Evolutionary conservation across 768 basidiomycete genomes (phyloP).

Genomic region (Russula olivacea): DNA sequence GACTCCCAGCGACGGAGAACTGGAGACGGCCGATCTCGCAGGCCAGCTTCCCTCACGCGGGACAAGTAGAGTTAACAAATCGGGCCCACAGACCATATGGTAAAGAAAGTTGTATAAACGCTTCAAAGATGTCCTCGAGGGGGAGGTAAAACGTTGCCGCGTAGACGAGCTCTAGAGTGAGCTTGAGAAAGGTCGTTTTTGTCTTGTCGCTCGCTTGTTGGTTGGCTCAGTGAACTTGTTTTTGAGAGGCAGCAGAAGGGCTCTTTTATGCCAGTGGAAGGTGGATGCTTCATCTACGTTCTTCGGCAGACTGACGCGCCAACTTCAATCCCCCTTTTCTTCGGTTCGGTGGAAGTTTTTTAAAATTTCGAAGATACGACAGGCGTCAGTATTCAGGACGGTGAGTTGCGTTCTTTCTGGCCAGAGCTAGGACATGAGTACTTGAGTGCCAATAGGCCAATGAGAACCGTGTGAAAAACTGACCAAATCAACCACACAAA

Average conservation of each 20-base stretch:
- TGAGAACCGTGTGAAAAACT: conserved; percentile 10
- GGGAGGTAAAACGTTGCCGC: background rate
- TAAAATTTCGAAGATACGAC: too few relatives aligned
- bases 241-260: background rate
- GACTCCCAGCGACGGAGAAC: background rate
- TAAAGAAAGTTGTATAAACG: background rate
- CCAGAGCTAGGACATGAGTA: too few relatives aligned
- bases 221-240: background rate
- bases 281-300: background rate
- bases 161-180: background rate
- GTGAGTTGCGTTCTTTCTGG: too few relatives aligned
- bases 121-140: background rate
- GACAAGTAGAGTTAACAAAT: background rate
- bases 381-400: too few relatives aligned
- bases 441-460: too few relatives aligned
- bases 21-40: background rate
- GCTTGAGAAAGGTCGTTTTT: background rate
- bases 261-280: background rate
- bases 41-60: background rate
- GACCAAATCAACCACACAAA: background rate
- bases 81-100: background rate
- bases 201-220: background rate
- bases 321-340: too few relatives aligned
- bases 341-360: too few relatives aligned
- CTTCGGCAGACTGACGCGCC: too few relatives aligned